Evolutionary conservation across 1,139 yeast genomes (phyloP).

Genomic region (Pichia terricola): DNA sequence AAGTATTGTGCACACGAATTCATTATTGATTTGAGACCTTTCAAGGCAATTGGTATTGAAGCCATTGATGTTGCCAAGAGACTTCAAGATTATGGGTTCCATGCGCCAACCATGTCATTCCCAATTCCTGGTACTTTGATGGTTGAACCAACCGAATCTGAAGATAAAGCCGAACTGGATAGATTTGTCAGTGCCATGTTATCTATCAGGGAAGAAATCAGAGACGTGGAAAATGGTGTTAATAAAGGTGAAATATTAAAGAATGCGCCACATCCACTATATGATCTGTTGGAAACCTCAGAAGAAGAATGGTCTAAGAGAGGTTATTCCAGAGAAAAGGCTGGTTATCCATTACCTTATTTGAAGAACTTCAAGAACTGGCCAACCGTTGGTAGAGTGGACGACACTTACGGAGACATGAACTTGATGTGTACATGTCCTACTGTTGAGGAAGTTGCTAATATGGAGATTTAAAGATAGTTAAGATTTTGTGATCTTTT

Average conservation of each 20-base stretch:
- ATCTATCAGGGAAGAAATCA: conserved; percentile 73
- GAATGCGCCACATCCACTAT: conserved; percentile 87
- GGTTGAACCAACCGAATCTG: conserved; percentile 98
- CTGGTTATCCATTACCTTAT: conserved; percentile 80
- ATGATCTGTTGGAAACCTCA: conserved; percentile 54
- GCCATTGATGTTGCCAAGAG: conserved; percentile 96
- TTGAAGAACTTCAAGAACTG: conserved; percentile 75
- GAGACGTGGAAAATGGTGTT: conserved; percentile 59
- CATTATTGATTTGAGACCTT: conserved; percentile 81
- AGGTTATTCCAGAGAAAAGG: conserved; percentile 87
- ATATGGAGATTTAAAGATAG: conserved; percentile 3
- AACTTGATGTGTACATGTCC: conserved; percentile 92
- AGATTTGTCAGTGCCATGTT: conserved; percentile 85
- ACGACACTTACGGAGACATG: conserved; percentile 91
- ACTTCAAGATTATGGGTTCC: conserved; percentile 96
- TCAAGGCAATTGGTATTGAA: conserved; percentile 74
- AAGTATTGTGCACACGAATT: conserved; percentile 96
- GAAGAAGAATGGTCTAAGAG: conserved; percentile 65
- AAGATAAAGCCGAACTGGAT: conserved; percentile 78
- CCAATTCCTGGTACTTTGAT: conserved; percentile 95
- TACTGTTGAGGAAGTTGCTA: conserved; percentile 59
- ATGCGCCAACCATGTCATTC: conserved; percentile 98
- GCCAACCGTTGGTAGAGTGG: conserved; percentile 90
- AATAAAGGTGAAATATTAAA: conserved; percentile 61
- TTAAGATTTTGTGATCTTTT: no score